A percentile compares a stretch with the other conserved stretches of the same genome.
These are phyloP conservation scores for Alnus glutinosa DNA, from an alignment of 306 rosid species.

Conservation along the genomic window DNA sequence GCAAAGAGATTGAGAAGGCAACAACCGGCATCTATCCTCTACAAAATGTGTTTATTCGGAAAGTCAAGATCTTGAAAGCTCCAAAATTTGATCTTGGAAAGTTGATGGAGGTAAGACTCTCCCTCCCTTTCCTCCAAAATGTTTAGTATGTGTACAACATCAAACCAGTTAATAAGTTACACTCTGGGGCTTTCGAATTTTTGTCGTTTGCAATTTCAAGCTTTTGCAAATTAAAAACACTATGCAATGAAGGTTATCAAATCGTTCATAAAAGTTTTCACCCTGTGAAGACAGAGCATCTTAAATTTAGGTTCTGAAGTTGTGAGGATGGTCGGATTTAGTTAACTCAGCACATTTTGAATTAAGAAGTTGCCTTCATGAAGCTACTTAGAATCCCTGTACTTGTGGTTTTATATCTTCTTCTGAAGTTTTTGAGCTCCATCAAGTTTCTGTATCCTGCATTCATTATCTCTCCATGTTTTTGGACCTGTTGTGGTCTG, in stretches of 20 bases:
- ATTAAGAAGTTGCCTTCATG: neutral
- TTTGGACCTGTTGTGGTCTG: neutral
- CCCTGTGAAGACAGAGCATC: neutral
- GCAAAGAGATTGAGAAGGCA: constrained; percentile 90
- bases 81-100: constrained; percentile 95
- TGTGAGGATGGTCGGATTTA: neutral
- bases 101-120: constrained; percentile 75
- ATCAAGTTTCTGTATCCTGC: too few species aligned
- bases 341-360: neutral
- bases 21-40: constrained; percentile 76
- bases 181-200: neutral
- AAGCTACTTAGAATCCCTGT: neutral
- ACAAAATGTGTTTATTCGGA: constrained; percentile 81
- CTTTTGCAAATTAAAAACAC: neutral
- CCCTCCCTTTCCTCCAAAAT: neutral
- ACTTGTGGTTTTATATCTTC: too few species aligned
- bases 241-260: neutral
- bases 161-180: neutral
- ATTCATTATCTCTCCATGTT: too few species aligned
- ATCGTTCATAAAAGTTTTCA: neutral
- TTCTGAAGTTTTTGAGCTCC: too few species aligned
- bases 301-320: neutral
- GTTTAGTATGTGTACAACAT: neutral
- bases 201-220: neutral
- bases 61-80: constrained; percentile 92